A percentile compares a stretch with the other conserved stretches of the same genome.
Conservation (phyloP, 371 early-diverging fungal species). For the Saksenaea vasiformis region DNA sequence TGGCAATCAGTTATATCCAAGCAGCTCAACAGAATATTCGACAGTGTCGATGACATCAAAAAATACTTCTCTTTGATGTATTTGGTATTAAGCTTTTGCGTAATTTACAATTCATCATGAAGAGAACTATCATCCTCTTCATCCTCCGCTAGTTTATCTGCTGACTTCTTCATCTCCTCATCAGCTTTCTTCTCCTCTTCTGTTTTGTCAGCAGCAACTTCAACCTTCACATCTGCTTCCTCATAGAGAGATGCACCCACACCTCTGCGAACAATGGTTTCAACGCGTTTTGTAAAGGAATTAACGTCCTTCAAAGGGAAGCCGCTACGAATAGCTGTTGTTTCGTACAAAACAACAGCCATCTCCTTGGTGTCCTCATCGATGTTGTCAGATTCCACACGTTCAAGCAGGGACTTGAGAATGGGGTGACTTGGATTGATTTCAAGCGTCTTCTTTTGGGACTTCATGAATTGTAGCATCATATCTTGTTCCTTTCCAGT, state of each 20-base stretch:
- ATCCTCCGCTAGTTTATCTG: constrained; percentile 6
- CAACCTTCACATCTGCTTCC: constrained; percentile 52
- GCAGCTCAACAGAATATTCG: no score
- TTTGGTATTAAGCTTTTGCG: no score
- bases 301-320: constrained; percentile 63
- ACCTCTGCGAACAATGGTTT: constrained; percentile 65
- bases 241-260: constrained; percentile 62
- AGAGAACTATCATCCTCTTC: constrained; percentile 8
- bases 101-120: constrained; percentile 20
- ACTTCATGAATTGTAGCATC: constrained; percentile 58
- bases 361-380: constrained; percentile 59
- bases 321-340: constrained; percentile 77
- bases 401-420: constrained; percentile 57
- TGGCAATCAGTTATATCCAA: no score
- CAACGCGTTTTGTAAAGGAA: constrained; percentile 71
- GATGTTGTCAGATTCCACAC: constrained; percentile 45
- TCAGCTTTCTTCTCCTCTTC: constrained; percentile 38
- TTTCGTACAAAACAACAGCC: constrained; percentile 73
- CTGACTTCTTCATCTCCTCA: constrained; percentile 30
- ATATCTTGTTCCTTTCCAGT: constrained; percentile 56
- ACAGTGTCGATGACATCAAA: no score
- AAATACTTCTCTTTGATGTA: no score
- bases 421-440: constrained; percentile 84
- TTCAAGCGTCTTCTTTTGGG: constrained; percentile 79
- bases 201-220: constrained; percentile 45